phyloP scores from a whole-genome alignment of 768 basidiomycete genomes.

The Neoboletus magnificus region DNA sequence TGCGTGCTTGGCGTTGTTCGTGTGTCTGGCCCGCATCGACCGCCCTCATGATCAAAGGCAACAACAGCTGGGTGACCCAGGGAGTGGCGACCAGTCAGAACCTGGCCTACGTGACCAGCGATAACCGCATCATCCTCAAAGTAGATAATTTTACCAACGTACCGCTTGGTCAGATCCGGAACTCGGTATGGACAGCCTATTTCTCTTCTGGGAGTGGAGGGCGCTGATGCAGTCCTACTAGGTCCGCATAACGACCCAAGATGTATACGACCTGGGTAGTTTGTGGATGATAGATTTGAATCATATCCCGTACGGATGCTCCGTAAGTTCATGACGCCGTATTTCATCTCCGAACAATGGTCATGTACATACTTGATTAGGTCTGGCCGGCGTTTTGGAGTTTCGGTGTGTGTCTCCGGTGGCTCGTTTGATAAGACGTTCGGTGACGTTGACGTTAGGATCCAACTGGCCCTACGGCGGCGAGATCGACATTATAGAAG shows the following conservation, averaged over 20 bases:
- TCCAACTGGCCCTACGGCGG: constrained; percentile 43
- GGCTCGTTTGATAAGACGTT: neutral
- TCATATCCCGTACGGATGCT: constrained; percentile 58
- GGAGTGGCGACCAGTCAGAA: constrained; percentile 43
- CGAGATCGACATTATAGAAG: constrained; percentile 62
- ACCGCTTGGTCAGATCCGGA: constrained; percentile 47
- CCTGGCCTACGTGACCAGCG: constrained; percentile 57
- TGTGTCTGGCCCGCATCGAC: neutral
- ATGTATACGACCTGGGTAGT: constrained; percentile 42
- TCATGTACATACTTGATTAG: constrained; percentile 4
- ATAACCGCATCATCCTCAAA: constrained; percentile 64
- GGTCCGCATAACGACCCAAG: constrained; percentile 46
- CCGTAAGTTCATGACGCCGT: constrained; percentile 33
- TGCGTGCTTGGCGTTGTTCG: constrained; percentile 27
- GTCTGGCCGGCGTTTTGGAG: constrained; percentile 35
- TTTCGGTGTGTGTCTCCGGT: constrained; percentile 16
- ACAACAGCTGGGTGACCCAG: constrained; percentile 57
- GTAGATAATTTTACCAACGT: constrained; percentile 70
- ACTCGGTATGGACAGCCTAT: constrained; percentile 43
- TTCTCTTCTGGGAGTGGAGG: neutral
- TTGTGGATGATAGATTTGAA: constrained; percentile 45
- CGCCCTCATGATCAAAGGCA: constrained; percentile 39
- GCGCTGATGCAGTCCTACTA: constrained; percentile 15
- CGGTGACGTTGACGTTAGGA: constrained; percentile 8
- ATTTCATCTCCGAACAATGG: constrained; percentile 1